These are phyloP conservation scores for Ogataea methanolica DNA, from an alignment of 805 yeast genomes.

Conservation along the genomic window DNA sequence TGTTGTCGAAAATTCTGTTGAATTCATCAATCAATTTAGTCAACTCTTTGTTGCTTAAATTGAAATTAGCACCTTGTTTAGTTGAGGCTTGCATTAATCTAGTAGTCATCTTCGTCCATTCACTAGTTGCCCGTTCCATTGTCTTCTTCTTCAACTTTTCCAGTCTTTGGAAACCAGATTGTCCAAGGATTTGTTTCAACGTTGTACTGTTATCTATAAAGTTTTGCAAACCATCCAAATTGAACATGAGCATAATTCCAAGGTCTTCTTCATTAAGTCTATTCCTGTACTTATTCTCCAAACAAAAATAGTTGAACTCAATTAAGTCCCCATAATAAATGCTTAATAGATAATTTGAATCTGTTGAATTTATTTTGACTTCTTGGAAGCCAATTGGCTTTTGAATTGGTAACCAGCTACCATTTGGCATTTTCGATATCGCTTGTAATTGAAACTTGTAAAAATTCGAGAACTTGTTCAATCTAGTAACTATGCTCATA, in stretches of 20 bases:
- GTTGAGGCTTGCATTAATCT: conserved; percentile 77
- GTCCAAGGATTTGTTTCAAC: conserved; percentile 50
- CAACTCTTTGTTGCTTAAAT: conserved; percentile 71
- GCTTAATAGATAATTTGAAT: conserved; percentile 50
- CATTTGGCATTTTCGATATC: conserved; percentile 49
- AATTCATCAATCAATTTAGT: conserved; percentile 57
- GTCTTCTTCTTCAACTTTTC: conserved; percentile 70
- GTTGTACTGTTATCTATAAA: conserved; percentile 49
- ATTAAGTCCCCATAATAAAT: conserved; percentile 72
- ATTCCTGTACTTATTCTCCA: conserved; percentile 55
- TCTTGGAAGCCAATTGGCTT: conserved; percentile 64
- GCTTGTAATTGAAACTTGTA: conserved; percentile 46
- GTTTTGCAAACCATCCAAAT: conserved; percentile 70
- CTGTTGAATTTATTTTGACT: conserved; percentile 42
- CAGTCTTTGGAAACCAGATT: conserved; percentile 56
- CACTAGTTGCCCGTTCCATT: conserved; percentile 62
- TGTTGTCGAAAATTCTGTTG: conserved; percentile 77
- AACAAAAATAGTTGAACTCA: conserved; percentile 61
- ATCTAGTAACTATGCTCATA: conserved; percentile 61
- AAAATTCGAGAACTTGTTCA: conserved; percentile 62
- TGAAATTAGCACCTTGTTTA: conserved; percentile 45
- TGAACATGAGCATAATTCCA: conserved; percentile 70
- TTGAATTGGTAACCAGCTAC: conserved; percentile 68
- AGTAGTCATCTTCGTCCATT: conserved; percentile 79
- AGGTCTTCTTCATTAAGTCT: conserved; percentile 42